These are phyloP conservation scores for Epichloe amarillans DNA, from an alignment of 2,329 filamentous ascomycete genomes.

Conservation along the genomic window DNA sequence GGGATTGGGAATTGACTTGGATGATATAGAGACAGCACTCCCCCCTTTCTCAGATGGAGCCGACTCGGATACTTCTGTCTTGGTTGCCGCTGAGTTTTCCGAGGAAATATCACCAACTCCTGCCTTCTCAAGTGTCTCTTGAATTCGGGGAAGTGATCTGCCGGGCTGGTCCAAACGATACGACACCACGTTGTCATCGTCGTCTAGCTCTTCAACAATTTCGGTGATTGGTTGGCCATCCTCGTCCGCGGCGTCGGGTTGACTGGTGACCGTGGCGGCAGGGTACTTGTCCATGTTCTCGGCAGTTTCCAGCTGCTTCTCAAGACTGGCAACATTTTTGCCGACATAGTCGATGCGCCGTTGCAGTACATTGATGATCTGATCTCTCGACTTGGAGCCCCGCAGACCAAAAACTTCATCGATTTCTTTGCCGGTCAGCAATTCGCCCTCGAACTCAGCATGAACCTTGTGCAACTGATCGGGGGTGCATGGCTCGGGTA, in stretches of 20 bases:
- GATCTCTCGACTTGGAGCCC: conserved; percentile 15
- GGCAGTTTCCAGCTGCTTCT: conserved; percentile 55
- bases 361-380: conserved; percentile 48
- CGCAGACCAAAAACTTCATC: conserved; percentile 29
- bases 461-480: conserved; percentile 46
- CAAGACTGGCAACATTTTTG: conserved; percentile 62
- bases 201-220: conserved; percentile 84
- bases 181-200: conserved; percentile 72
- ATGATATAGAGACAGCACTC: background rate
- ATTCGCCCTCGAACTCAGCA: conserved; percentile 44
- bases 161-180: conserved; percentile 54
- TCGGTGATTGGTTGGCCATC: conserved; percentile 71
- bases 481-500: conserved; percentile 29
- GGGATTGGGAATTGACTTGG: background rate
- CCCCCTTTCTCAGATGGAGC: background rate
- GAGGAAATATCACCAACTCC: conserved; percentile 41
- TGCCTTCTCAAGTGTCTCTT: conserved; percentile 64
- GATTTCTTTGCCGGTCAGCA: conserved; percentile 46
- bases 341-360: conserved; percentile 81
- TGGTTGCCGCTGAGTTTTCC: conserved; percentile 4
- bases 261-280: conserved; percentile 44
- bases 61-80: background rate
- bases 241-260: conserved; percentile 50
- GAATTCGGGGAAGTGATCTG: conserved; percentile 50
- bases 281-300: conserved; percentile 50